These are phyloP conservation scores for Erythrobasidium hasegawianum DNA, from an alignment of 1,284 basidiomycete genomes.

Conservation along the genomic window DNA sequence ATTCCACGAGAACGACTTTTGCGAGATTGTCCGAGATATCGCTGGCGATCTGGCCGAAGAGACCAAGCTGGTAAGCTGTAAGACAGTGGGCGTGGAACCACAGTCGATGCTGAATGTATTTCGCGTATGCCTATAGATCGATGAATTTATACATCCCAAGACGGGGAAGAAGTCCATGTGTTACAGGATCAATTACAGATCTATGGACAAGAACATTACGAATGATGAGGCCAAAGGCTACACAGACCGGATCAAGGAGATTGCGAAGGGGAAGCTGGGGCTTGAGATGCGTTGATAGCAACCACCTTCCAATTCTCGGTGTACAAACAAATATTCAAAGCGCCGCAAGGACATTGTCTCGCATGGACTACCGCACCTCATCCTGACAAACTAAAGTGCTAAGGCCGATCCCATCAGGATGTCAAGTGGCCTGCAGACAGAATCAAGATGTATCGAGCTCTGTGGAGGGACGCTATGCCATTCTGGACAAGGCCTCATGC, in stretches of 20 bases:
- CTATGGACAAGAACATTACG: slow-evolving; percentile 65
- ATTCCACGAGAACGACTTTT: slow-evolving; percentile 95
- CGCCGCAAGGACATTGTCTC: too few relatives aligned
- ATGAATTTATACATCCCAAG: slow-evolving; percentile 87
- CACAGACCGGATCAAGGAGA: slow-evolving; percentile 14
- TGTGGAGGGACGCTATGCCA: too few relatives aligned
- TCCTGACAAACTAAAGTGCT: too few relatives aligned
- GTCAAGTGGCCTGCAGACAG: too few relatives aligned
- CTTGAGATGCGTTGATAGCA: slow-evolving; percentile 20
- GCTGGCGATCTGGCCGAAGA: slow-evolving; percentile 90
- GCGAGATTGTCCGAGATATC: slow-evolving; percentile 85
- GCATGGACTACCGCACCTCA: too few relatives aligned
- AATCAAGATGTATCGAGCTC: too few relatives aligned
- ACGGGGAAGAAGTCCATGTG: slow-evolving; percentile 74
- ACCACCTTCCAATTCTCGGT: too few relatives aligned
- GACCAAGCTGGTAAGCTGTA: slow-evolving; percentile 68
- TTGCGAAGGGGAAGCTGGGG: slow-evolving; percentile 19
- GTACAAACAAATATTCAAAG: too few relatives aligned
- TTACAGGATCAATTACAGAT: slow-evolving; percentile 90
- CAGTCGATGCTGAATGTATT: background rate
- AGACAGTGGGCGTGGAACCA: background rate
- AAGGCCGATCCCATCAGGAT: too few relatives aligned
- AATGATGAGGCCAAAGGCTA: slow-evolving; percentile 23
- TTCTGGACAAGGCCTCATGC: too few relatives aligned
- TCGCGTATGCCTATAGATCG: too few relatives aligned